Percentiles rank a stretch among this genome's conserved stretches.
Conservation (phyloP, 2,329 filamentous ascomycete genomes). For the Chrysosphaeria jannelii region DNA sequence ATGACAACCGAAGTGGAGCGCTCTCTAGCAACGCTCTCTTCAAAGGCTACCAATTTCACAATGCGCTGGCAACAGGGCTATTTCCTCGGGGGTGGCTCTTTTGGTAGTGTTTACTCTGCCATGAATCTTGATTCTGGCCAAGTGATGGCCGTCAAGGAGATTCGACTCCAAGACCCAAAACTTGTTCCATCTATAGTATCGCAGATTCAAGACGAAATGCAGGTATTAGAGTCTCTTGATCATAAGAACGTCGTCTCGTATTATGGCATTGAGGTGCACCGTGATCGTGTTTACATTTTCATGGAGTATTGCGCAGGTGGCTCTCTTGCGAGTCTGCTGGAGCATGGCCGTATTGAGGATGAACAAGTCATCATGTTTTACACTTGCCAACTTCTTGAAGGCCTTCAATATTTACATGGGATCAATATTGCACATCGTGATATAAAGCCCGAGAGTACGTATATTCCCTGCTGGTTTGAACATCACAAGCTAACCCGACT, state of each 20-base stretch:
- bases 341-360: constrained; percentile 91
- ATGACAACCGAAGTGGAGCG: constrained; percentile 88
- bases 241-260: constrained; percentile 96
- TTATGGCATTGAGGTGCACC: constrained; percentile 89
- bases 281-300: constrained; percentile 98
- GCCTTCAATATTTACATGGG: constrained; percentile 77
- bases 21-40: constrained; percentile 76
- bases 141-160: constrained; percentile 96
- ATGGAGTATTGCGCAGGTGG: constrained; percentile 98
- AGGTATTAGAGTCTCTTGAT: constrained; percentile 76
- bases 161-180: constrained; percentile 84
- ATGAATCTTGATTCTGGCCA: constrained; percentile 93
- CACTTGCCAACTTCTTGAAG: constrained; percentile 75
- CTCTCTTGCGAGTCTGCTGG: constrained; percentile 62
- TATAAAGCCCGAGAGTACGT: constrained; percentile 86
- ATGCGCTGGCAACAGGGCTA: constrained; percentile 98
- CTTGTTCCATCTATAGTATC: constrained; percentile 79
- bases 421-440: constrained; percentile 81
- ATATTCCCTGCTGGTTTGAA: not conserved
- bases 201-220: constrained; percentile 93
- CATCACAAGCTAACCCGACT: constrained; percentile 1
- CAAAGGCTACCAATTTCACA: constrained; percentile 79
- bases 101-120: constrained; percentile 88
- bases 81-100: constrained; percentile 87
- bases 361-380: constrained; percentile 96